Evolutionary conservation across 192 early-diverging fungal genomes (phyloP), one percentile per base, ranked within the genome.

Genomic region (Oehlia diaphana): DNA sequence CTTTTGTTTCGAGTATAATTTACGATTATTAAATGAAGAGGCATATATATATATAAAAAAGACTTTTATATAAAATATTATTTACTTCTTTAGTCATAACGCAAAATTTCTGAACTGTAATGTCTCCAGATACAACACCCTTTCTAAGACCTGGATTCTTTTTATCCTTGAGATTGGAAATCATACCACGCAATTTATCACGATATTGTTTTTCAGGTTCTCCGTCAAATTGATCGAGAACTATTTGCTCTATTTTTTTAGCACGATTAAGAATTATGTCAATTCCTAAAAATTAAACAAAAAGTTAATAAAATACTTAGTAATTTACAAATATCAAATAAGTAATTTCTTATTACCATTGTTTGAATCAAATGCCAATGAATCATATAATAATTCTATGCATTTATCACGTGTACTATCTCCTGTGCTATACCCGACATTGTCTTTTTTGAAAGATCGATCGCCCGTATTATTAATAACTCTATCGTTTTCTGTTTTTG

Each of bases 301-400:
- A 44, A 39, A 39, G 8, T 42, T 72, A 37, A 21, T 63, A 26
- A 49, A 64, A 26, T 69, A 47, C 50, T 61, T 33, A 23, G 44
- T n/a, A 63, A 28, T 33, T 13, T 35, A 26, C 19, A 31, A 7
- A 61, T 44, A 4, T 37, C 67, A 66, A 42, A 37, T 39, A 58
- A 74, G 23, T 9, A n/a, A 70, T 44, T 9, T 10, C 72, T 76
- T 83, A 31, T 31, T 31, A 94, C 90, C 90, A 65, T 85, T 84
- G 72, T 82, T 85, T 47, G 86, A 86, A 66, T 84, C 88, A 4
- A 83, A 82, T 28, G 86, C 93, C 72, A 96, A 82, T 2, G 94
- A 90, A 79, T 90, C 89, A 78, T 98, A 98, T 39, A 97, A 77
- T 80, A 98, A 85, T 62, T 94, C 94, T 72, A 91, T 90, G 75